phyloP scores from a whole-genome alignment of 768 basidiomycete genomes.

The Lactifluus subvellereus region DNA sequence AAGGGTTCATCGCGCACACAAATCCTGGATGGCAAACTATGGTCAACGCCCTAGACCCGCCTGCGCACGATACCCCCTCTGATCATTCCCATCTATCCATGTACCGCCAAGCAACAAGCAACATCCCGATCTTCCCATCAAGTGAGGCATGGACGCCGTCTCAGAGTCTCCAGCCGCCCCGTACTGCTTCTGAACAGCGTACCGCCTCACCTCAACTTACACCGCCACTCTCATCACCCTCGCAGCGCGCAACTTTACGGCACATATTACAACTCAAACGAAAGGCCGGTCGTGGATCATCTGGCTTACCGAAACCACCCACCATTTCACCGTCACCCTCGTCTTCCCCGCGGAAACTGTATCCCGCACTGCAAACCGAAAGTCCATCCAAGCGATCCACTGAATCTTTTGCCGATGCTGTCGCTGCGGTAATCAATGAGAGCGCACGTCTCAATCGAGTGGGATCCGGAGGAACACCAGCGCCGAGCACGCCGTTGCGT shows the following conservation, averaged over 20 bases:
- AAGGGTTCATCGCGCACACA: background rate
- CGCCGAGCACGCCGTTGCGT: constrained; percentile 8
- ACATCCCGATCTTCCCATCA: background rate
- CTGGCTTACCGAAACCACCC: background rate
- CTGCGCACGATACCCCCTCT: background rate
- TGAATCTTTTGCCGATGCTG: constrained; percentile 12
- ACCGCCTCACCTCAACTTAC: background rate
- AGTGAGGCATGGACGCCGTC: background rate
- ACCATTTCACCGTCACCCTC: background rate
- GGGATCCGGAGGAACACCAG: background rate
- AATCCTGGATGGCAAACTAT: background rate
- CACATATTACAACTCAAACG: constrained; percentile 12
- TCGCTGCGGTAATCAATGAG: constrained; percentile 16
- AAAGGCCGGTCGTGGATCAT: background rate
- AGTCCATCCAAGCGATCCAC: background rate
- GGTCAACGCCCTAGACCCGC: background rate
- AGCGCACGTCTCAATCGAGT: background rate
- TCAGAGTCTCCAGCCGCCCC: background rate
- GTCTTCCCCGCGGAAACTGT: background rate
- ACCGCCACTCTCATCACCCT: background rate
- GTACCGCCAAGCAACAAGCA: background rate
- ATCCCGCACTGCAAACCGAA: background rate
- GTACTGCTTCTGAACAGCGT: background rate
- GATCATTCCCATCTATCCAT: background rate
- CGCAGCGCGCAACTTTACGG: constrained; percentile 7